Percentiles rank a stretch among this genome's conserved stretches.
Conservation (phyloP, 129 eudicot genomes). For the Artemisia tridentata region DNA sequence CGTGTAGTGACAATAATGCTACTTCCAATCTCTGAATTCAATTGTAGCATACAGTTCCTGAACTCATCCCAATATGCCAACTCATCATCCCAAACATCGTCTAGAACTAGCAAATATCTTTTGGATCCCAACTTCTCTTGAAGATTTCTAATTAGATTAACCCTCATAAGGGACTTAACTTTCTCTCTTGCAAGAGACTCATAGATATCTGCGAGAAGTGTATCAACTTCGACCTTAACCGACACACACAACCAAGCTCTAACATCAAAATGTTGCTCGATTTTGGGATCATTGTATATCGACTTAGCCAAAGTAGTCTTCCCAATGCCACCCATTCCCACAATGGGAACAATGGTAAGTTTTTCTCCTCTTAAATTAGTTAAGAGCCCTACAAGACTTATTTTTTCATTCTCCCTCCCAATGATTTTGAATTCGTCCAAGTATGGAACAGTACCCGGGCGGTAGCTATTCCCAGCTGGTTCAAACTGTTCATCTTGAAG, state of each 20-base stretch:
- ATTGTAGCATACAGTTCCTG: not conserved
- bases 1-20: not conserved
- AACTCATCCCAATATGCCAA: not conserved
- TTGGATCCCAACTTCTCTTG: not conserved
- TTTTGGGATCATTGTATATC: not conserved
- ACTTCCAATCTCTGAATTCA: not conserved
- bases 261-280: not conserved
- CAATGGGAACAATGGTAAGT: not conserved
- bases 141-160: not conserved
- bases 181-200: not conserved
- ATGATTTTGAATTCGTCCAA: not conserved
- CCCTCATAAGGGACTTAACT: too few relatives aligned
- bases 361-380: not conserved
- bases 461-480: not conserved
- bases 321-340: too few relatives aligned
- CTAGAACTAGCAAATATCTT: not conserved
- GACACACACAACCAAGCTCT: not conserved
- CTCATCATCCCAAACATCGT: not conserved
- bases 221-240: not conserved
- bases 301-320: too few relatives aligned
- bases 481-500: not conserved
- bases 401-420: not conserved
- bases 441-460: not conserved
- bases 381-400: not conserved
- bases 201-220: not conserved